Evolutionary conservation across 1,139 yeast species (phyloP).

Genomic region (Entelexis paramagnoliae): DNA sequence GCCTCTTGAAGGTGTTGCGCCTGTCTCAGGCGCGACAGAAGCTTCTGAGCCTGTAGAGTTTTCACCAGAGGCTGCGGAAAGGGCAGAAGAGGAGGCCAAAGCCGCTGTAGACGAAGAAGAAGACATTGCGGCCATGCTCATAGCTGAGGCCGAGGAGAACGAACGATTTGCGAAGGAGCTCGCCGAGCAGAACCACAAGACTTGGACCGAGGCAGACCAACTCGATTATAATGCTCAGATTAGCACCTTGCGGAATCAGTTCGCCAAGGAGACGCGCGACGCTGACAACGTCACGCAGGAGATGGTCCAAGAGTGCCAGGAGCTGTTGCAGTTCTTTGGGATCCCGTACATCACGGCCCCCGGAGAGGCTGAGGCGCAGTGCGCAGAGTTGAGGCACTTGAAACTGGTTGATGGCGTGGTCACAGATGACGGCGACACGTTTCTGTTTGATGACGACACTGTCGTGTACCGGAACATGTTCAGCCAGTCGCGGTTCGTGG

Average conservation of each 20-base stretch:
- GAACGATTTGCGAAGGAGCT: constrained; percentile 48
- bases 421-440: constrained; percentile 96
- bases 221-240: constrained; percentile 37
- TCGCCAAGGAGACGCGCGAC: constrained; percentile 64
- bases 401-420: constrained; percentile 86
- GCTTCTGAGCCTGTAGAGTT: background rate
- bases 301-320: constrained; percentile 88
- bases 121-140: constrained; percentile 48
- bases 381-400: constrained; percentile 61
- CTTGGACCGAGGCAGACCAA: constrained; percentile 15
- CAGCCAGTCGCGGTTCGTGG: constrained; percentile 86
- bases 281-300: constrained; percentile 81
- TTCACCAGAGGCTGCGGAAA: constrained; percentile 21
- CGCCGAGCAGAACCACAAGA: constrained; percentile 25
- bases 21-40: too few relatives aligned
- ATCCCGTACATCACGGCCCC: constrained; percentile 93
- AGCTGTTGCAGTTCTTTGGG: constrained; percentile 72
- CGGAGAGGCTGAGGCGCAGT: constrained; percentile 97
- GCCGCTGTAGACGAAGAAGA: constrained; percentile 73
- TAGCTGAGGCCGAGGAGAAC: constrained; percentile 63
- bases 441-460: constrained; percentile 74
- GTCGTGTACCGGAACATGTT: constrained; percentile 85
- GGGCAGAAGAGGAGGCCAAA: constrained; percentile 30
- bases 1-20: too few relatives aligned
- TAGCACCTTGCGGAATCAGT: constrained; percentile 42